These are phyloP conservation scores for Antrodiella citrinella DNA, from an alignment of 768 basidiomycete species.

Conservation along the genomic window DNA sequence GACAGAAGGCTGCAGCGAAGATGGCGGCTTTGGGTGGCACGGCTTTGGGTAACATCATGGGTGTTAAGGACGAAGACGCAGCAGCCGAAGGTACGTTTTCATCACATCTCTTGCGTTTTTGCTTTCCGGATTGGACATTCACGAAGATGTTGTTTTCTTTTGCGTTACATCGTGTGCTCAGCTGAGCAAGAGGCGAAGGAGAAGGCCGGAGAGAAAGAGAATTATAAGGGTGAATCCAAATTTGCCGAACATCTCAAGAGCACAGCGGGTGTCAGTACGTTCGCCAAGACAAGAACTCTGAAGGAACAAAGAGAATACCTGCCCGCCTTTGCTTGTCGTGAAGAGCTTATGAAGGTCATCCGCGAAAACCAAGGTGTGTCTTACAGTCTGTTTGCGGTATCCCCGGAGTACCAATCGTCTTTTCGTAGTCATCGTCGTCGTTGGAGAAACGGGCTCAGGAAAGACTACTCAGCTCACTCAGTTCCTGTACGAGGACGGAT, in stretches of 20 bases:
- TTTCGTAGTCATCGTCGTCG: slow-evolving; percentile 74
- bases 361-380: slow-evolving; percentile 86
- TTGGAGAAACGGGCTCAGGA: slow-evolving; percentile 99
- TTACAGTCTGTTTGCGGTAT: too few relatives aligned
- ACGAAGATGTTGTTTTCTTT: slow-evolving; percentile 43
- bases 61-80: slow-evolving; percentile 90
- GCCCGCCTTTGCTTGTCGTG: slow-evolving; percentile 95
- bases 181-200: slow-evolving; percentile 39
- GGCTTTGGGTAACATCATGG: slow-evolving; percentile 94
- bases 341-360: slow-evolving; percentile 80
- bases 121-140: slow-evolving; percentile 67
- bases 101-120: background rate
- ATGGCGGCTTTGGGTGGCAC: slow-evolving; percentile 89
- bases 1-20: slow-evolving; percentile 94
- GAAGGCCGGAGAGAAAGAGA: slow-evolving; percentile 47
- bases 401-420: too few relatives aligned
- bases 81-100: slow-evolving; percentile 73
- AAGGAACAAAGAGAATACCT: slow-evolving; percentile 96
- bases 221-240: slow-evolving; percentile 92
- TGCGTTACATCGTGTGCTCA: slow-evolving; percentile 28
- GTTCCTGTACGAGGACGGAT: slow-evolving; percentile 96
- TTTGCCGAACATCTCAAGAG: slow-evolving; percentile 92
- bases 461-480: slow-evolving; percentile 97
- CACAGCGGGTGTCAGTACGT: slow-evolving; percentile 68
- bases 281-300: slow-evolving; percentile 73